Conservation (phyloP, 2,329 filamentous ascomycete genomes). For the Aspergillus versicolor region DNA sequence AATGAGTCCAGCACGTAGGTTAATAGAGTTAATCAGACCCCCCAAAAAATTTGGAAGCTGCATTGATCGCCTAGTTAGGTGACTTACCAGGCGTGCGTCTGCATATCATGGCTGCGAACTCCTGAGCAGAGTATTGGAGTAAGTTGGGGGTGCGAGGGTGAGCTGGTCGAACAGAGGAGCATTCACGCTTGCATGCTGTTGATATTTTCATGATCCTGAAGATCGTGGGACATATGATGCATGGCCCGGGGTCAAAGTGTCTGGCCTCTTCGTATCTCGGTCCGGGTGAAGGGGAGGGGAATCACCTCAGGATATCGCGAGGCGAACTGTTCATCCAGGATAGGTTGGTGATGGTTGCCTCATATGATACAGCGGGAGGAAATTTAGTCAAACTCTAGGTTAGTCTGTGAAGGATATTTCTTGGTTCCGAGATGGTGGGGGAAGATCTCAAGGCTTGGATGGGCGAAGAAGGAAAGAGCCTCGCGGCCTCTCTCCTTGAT, state of each 20-base stretch:
- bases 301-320: not conserved
- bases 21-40: not conserved
- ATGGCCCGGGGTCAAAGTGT: not conserved
- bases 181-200: not conserved
- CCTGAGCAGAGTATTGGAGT: not conserved
- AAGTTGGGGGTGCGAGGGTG: not conserved
- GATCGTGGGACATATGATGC: not conserved
- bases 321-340: not conserved
- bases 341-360: slow-evolving; percentile 2
- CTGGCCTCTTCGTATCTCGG: not conserved
- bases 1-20: not conserved
- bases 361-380: slow-evolving; percentile 1
- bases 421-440: not conserved
- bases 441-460: not conserved
- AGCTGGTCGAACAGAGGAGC: not conserved
- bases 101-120: slow-evolving; percentile 1
- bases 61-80: not conserved
- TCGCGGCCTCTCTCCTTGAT: not conserved
- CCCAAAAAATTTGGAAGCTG: not conserved
- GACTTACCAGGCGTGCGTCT: not conserved
- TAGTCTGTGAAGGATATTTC: slow-evolving; percentile 2
- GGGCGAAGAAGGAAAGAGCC: not conserved
- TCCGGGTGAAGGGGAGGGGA: not conserved
- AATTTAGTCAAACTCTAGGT: not conserved
- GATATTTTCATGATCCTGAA: not conserved